Conservation (phyloP, 306 rosid species). For the Alnus rubra region DNA sequence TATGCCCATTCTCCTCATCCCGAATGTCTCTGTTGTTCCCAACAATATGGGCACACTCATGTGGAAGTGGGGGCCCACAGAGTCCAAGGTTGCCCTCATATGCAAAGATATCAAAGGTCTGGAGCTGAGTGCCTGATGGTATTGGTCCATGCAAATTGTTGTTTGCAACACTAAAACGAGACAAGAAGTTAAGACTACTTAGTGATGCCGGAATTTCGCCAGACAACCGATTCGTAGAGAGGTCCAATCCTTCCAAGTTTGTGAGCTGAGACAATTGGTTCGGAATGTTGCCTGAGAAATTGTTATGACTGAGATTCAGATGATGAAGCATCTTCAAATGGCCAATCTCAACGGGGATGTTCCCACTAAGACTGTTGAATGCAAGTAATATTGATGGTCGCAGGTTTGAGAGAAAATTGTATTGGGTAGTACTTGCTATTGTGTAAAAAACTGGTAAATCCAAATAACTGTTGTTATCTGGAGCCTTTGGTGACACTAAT, state of each 20-base stretch:
- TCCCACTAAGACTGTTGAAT: neutral
- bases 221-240: neutral
- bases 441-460: too few species aligned
- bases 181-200: neutral
- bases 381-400: too few species aligned
- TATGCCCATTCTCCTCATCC: neutral
- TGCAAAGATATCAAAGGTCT: neutral
- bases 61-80: neutral
- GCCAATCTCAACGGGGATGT: constrained; percentile 15
- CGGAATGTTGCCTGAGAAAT: neutral
- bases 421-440: too few species aligned
- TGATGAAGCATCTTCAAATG: neutral
- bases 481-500: too few species aligned
- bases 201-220: constrained; percentile 5
- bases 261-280: constrained; percentile 7
- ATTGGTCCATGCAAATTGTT: neutral
- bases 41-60: neutral
- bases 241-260: constrained; percentile 2
- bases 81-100: neutral
- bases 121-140: neutral
- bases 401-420: too few species aligned
- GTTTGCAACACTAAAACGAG: neutral
- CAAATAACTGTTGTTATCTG: too few species aligned
- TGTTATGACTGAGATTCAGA: neutral
- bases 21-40: too few species aligned